These are phyloP conservation scores for Exserohilum rostratum DNA, from an alignment of 2,329 filamentous ascomycete genomes.

Conservation along the genomic window DNA sequence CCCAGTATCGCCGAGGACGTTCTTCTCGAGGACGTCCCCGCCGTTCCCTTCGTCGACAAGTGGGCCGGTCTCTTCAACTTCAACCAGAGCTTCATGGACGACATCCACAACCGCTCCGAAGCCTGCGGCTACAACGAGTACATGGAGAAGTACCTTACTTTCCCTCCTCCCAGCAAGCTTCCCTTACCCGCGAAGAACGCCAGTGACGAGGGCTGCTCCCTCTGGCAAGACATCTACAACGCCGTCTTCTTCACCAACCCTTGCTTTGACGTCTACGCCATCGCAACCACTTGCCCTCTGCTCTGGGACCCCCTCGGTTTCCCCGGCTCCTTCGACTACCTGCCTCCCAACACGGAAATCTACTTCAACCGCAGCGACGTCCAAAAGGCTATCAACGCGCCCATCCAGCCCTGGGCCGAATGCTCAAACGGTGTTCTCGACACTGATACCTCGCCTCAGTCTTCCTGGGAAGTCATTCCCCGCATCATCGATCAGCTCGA, in stretches of 20 bases:
- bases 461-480: slow-evolving; percentile 65
- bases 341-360: slow-evolving; percentile 65
- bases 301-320: slow-evolving; percentile 73
- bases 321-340: slow-evolving; percentile 68
- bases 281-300: slow-evolving; percentile 73
- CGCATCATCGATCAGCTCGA: slow-evolving; percentile 74
- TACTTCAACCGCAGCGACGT: slow-evolving; percentile 77
- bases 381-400: slow-evolving; percentile 71
- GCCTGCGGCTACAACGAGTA: slow-evolving; percentile 69
- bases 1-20: slow-evolving; percentile 64
- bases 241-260: slow-evolving; percentile 69
- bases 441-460: slow-evolving; percentile 61
- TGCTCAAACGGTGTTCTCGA: slow-evolving; percentile 59
- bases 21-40: slow-evolving; percentile 59
- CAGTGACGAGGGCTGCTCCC: slow-evolving; percentile 59
- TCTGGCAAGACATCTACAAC: slow-evolving; percentile 63
- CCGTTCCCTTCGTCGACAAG: slow-evolving; percentile 66
- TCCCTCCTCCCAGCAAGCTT: slow-evolving; percentile 68
- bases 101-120: slow-evolving; percentile 60
- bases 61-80: slow-evolving; percentile 67
- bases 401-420: slow-evolving; percentile 61
- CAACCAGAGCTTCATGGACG: slow-evolving; percentile 63
- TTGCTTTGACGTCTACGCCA: slow-evolving; percentile 79
- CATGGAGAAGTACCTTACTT: slow-evolving; percentile 66
- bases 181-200: slow-evolving; percentile 57